A percentile compares a stretch with the other conserved stretches of the same genome.
Conservation (phyloP, 148 eudicot species). For the Vaccinium myrtillus region DNA sequence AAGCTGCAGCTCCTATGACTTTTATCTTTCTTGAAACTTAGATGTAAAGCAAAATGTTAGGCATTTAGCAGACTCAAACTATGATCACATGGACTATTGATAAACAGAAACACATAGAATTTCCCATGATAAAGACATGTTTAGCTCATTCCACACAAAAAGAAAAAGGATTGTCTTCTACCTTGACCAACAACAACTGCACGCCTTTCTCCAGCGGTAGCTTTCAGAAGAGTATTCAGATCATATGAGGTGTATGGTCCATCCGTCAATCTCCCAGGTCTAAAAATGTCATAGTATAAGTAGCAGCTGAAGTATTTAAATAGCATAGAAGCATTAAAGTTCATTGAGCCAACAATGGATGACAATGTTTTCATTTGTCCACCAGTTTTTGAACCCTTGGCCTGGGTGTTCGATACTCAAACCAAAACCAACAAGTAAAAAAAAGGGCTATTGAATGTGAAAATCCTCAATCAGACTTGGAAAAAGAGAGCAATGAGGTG, state of each 20-base stretch:
- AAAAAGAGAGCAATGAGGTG: neutral
- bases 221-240: slow-evolving; percentile 85
- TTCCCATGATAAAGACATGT: neutral
- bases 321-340: neutral
- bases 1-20: neutral
- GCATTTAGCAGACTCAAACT: neutral
- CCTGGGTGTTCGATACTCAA: neutral
- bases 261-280: slow-evolving; percentile 94
- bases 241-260: slow-evolving; percentile 99
- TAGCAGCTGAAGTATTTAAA: neutral
- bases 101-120: no score
- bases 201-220: slow-evolving; percentile 95
- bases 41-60: neutral
- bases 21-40: neutral
- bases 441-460: no score
- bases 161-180: slow-evolving; percentile 16
- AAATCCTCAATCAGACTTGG: neutral
- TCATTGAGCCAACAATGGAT: neutral
- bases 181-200: slow-evolving; percentile 94
- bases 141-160: neutral
- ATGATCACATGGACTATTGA: neutral
- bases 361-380: neutral
- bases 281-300: slow-evolving; percentile 19
- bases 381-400: neutral
- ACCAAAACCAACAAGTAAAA: neutral